phyloP scores from a whole-genome alignment of 495 filamentous ascomycete genomes.

The Tirmania nivea region DNA sequence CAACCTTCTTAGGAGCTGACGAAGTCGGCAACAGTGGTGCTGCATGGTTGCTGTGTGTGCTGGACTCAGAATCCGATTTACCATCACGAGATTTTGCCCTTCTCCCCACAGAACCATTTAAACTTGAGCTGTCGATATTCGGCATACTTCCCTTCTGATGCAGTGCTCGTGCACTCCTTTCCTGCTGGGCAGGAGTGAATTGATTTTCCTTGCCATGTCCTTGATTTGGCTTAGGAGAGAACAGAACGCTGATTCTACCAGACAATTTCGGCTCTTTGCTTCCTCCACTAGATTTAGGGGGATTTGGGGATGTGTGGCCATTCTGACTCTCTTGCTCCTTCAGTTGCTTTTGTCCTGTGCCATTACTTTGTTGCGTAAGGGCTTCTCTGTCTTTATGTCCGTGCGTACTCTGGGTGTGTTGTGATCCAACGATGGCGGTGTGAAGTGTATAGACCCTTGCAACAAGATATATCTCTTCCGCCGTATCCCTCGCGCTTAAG shows the following conservation, averaged over 20 bases:
- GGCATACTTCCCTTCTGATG: background rate
- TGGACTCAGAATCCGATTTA: conserved; percentile 1
- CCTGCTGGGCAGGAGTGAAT: background rate
- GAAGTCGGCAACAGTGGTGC: conserved; percentile 6
- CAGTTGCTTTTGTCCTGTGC: conserved; percentile 1
- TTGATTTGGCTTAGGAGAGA: conserved; percentile 12
- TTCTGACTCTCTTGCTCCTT: conserved; percentile 1
- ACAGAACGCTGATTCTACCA: conserved; percentile 18
- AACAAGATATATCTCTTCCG: conserved; percentile 70
- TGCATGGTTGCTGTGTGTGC: conserved; percentile 1
- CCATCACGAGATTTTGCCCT: background rate
- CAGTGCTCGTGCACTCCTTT: background rate
- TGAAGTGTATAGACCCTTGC: conserved; percentile 45
- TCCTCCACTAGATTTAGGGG: background rate
- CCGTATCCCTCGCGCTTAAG: conserved; percentile 59
- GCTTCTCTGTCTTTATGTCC: background rate
- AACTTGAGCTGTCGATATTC: background rate
- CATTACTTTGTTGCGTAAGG: background rate
- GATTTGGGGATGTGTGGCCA: conserved; percentile 4
- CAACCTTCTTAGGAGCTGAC: conserved; percentile 2
- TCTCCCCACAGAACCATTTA: background rate
- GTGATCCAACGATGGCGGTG: conserved; percentile 1
- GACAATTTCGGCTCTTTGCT: conserved; percentile 12
- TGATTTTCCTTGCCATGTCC: conserved; percentile 8
- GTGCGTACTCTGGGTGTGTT: background rate